These are phyloP conservation scores for Phialemoniopsis sp. DNA, from an alignment of 2,329 filamentous ascomycete species.

Conservation along the genomic window DNA sequence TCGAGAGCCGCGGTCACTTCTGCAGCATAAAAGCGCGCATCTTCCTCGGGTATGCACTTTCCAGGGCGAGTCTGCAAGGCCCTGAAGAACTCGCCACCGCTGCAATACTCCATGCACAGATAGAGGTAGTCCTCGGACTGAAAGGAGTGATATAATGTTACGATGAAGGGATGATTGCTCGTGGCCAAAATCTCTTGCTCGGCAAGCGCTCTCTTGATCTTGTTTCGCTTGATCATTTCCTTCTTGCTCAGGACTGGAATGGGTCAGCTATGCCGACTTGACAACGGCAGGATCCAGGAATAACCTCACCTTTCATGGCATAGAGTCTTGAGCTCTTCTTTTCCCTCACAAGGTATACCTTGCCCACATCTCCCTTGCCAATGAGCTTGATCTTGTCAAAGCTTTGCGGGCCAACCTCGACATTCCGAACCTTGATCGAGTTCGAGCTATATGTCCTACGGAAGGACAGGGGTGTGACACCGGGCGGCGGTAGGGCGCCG, in stretches of 20 bases:
- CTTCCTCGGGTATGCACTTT: constrained; percentile 95
- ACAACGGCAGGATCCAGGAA: neutral
- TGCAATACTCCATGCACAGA: constrained; percentile 99
- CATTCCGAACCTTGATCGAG: constrained; percentile 96
- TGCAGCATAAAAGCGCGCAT: constrained; percentile 93
- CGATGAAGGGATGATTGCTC: constrained; percentile 98
- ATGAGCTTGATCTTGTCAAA: constrained; percentile 99
- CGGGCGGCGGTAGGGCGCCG: constrained; percentile 62
- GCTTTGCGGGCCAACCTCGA: constrained; percentile 90
- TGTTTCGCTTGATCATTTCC: constrained; percentile 99
- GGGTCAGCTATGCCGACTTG: constrained; percentile 25
- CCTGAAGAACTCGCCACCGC: constrained; percentile 96
- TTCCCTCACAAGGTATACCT: constrained; percentile 94
- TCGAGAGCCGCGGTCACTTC: constrained; percentile 96
- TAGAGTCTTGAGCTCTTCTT: constrained; percentile 96
- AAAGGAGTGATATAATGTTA: constrained; percentile 97
- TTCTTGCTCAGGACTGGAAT: constrained; percentile 90
- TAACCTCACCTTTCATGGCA: constrained; percentile 87
- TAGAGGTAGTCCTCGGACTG: constrained; percentile 98
- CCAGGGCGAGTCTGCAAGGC: constrained; percentile 93
- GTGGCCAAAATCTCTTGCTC: constrained; percentile 98
- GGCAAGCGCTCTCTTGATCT: constrained; percentile 96
- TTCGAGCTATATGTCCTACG: constrained; percentile 97
- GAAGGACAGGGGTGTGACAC: constrained; percentile 70
- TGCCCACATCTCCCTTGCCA: constrained; percentile 96